Base-by-base conservation (phyloP, 352 stramenopile genomes). In the Halophytophthora polymorphica region DNA sequence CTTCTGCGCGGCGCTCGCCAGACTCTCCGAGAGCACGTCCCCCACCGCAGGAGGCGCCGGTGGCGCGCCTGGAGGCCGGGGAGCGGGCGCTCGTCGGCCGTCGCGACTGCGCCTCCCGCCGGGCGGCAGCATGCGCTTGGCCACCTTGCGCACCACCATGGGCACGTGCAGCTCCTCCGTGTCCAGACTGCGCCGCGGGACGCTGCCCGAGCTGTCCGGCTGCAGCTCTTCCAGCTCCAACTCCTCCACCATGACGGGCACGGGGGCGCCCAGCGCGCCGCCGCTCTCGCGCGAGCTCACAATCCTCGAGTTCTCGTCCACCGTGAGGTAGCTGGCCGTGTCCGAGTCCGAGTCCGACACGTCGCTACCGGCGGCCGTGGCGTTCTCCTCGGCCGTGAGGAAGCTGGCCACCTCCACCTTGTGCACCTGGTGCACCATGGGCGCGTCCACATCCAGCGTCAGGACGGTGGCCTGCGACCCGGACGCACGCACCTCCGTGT, bases 401-500 rank as follows among this genome's bases (percentile, higher is more conserved):
- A 83, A 83, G 28, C 64, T 78, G 25, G 71, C 72, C 29, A 83
- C 61, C 42, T 77, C 72, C 41, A 76, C 59, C 51, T 80, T 76
- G 10, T 37, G 10, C 33, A 37, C 33, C 33, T 15, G 11, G 46
- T 45, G 43, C 29, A 69, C 59, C n/a, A 36, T 63, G n/a, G 51
- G 59, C 13, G 56, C 42, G 43, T 64, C 56, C 44, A 66, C 56
- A 13, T 66, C 47, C 19, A 70, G 34, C 23, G 51, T 69, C 48
- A 66, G 48, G 3, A 61, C 37, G 31, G 57, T 64, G 38, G 58
- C 49, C 36, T 63, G 51, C 8, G 52, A 64, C 48, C 59, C 43
- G 2, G 57, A 64, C 52, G 63, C 34, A 15, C 45, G 54, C 19
- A 69, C 33, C 17, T 71, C 57, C 18, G 65, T 69, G 23, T 65